Base-by-base conservation (phyloP, 2,329 filamentous ascomycete genomes). In the Scorias spongiosa region DNA sequence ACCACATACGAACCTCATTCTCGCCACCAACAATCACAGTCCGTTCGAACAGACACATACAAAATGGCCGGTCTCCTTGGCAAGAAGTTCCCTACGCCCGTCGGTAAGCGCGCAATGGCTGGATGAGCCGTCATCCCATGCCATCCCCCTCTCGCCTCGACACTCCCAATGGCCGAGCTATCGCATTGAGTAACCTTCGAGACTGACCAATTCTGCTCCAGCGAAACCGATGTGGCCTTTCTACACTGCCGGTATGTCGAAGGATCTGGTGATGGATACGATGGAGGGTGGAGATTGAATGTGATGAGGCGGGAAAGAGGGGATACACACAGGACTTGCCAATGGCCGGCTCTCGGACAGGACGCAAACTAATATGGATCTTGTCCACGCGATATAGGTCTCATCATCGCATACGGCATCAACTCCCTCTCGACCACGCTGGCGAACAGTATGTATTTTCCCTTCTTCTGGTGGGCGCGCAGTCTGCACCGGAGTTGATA, bases 161-260 rank as follows among this genome's bases (percentile, higher is more conserved):
- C 34, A n/a, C 34, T 17, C 34, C 17, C 17, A 8, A 17, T 6
- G 8, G 17, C 8, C 34, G 12, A 37, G 12, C 12, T 17, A 37
- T 37, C 34, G 12, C 17, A 37, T 37, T 17, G 12, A 17, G 34
- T n/a, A 9, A 17, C 12, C 12, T 37, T 17, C 12, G 17, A 30
- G 29, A 44, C 40, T 43, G 30, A 45, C 43, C 28, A 39, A 41
- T 42, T 29, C 38, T 40, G 3, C 7, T 18, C 11, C 54, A 96
- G 89, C 85, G 71, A 77, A 78, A 75, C 87, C 89, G 58, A 80
- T 93, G 80, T 79, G 78, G 66, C 89, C 89, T 57, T 96, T 96
- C 78, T 91, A 88, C 75, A 74, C 76, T 67, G 89, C 89, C 65
- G 87, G 89, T 94, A 91, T 39, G 57, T 46, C 40, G 32, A 26